These are phyloP conservation scores for Chrysopogon serrulatus DNA, from an alignment of 176 grass and related monocot genomes.

Conservation along the genomic window DNA sequence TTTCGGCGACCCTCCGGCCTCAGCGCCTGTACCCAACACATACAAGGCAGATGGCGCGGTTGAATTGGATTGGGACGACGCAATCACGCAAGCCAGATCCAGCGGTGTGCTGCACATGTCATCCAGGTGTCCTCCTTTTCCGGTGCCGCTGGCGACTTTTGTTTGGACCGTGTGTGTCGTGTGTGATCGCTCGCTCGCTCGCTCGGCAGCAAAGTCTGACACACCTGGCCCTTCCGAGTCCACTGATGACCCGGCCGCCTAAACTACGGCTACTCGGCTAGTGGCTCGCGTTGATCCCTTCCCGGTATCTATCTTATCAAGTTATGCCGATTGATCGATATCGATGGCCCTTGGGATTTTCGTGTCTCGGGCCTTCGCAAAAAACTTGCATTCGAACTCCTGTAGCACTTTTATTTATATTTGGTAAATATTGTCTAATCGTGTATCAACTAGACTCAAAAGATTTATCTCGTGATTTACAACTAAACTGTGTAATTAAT, in stretches of 20 bases:
- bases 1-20: too few relatives aligned
- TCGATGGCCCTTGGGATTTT: background rate
- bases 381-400: too few relatives aligned
- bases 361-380: too few relatives aligned
- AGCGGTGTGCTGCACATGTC: constrained; percentile 19
- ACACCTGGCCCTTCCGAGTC: background rate
- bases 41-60: constrained; percentile 5
- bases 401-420: too few relatives aligned
- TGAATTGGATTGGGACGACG: background rate
- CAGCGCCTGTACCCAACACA: too few relatives aligned
- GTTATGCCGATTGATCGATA: background rate
- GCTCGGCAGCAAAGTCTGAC: background rate
- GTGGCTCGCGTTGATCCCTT: background rate
- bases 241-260: background rate
- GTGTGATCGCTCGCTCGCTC: background rate
- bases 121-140: constrained; percentile 29
- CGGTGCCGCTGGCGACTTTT: constrained; percentile 12
- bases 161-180: background rate
- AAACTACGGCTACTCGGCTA: background rate
- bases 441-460: too few relatives aligned
- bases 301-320: constrained; percentile 17
- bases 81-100: background rate
- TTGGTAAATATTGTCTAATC: too few relatives aligned
- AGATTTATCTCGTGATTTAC: too few relatives aligned
- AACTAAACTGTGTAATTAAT: too few relatives aligned